Base-by-base conservation (phyloP, 768 basidiomycete species). In the Naganishia vishniacii region DNA sequence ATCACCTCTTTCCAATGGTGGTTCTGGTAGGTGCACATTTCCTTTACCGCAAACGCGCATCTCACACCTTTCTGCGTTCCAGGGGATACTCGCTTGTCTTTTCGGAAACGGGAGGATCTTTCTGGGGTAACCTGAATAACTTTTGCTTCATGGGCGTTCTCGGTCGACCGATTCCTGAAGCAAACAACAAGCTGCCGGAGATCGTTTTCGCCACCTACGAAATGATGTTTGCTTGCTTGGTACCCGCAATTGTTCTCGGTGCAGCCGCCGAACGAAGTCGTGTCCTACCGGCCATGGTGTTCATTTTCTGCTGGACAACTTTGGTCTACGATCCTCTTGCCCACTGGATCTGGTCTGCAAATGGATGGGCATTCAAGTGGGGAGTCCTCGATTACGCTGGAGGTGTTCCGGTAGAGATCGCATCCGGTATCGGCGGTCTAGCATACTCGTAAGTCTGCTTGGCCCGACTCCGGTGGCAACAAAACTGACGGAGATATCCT, bases 381-480 rank as follows among this genome's bases (percentile, higher is more conserved):
- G 93, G 91, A 16, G 88, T 78, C 6, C 67, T 76, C 25, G 77
- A 74, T 87, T 64, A 94, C 66, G 93, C 93, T 9, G 93, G 93
- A 29, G 94, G 94, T 59, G 93, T 91, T 12, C 94, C 94, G 23
- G 91, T 99, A 66, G 93, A 99, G 74, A 97, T 99, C 69, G 88
- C 88, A 18, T 93, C 91, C 16, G 94, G 94, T 48, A 86, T 86
- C 0, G 91, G 91, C 0, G 94, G 89, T 1, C 83, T 98, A 34
- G 93, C 93, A 67, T 92, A 80, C 72, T 80, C 53, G 53, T 56
- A 56, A 37, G 53, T 40, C 25, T 37, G 32, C 32, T 53, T 15
- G 20, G 37, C 88, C 26, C 23, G 11, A 34, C 53, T 13, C 37
- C 32, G 5, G 29, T 48, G 34, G n/a, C 15, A 9, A 18, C 32